These are phyloP conservation scores for Aphanocladium album DNA, from an alignment of 2,329 filamentous ascomycete genomes.

Conservation along the genomic window DNA sequence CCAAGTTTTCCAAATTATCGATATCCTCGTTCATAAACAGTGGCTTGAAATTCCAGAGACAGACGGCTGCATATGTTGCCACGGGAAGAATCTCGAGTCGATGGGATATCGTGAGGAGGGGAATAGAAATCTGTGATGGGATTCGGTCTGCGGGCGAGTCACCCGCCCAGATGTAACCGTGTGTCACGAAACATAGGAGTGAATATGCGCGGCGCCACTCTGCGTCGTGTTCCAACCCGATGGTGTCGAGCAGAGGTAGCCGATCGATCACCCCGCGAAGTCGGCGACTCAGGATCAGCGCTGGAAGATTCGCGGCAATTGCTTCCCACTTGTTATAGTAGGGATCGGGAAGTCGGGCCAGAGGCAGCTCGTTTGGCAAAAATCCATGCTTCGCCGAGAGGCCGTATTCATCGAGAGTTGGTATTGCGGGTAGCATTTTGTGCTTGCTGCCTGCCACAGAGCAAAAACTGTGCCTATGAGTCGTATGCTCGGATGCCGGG, in stretches of 20 bases:
- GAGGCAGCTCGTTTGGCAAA: conserved; percentile 73
- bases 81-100: conserved; percentile 85
- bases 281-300: conserved; percentile 77
- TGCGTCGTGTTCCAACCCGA: conserved; percentile 72
- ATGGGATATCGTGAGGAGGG: conserved; percentile 70
- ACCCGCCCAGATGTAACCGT: conserved; percentile 95
- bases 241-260: conserved; percentile 78
- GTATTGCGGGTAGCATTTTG: conserved; percentile 56
- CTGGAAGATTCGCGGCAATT: conserved; percentile 78
- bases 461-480: neutral
- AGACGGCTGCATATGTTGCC: conserved; percentile 86
- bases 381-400: conserved; percentile 78
- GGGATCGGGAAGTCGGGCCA: conserved; percentile 74
- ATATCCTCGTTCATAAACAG: conserved; percentile 79
- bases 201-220: conserved; percentile 95
- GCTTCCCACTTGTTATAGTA: conserved; percentile 97
- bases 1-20: conserved; percentile 80
- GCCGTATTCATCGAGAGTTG: conserved; percentile 69
- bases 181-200: conserved; percentile 82
- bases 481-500: neutral
- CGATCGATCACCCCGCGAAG: conserved; percentile 74
- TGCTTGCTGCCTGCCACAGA: neutral
- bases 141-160: conserved; percentile 73
- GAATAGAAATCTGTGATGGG: conserved; percentile 76
- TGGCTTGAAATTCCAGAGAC: conserved; percentile 95